A percentile compares a stretch with the other conserved stretches of the same genome.
Conservation (phyloP, 352 stramenopile species). For the Pythium rishiriense region DNA sequence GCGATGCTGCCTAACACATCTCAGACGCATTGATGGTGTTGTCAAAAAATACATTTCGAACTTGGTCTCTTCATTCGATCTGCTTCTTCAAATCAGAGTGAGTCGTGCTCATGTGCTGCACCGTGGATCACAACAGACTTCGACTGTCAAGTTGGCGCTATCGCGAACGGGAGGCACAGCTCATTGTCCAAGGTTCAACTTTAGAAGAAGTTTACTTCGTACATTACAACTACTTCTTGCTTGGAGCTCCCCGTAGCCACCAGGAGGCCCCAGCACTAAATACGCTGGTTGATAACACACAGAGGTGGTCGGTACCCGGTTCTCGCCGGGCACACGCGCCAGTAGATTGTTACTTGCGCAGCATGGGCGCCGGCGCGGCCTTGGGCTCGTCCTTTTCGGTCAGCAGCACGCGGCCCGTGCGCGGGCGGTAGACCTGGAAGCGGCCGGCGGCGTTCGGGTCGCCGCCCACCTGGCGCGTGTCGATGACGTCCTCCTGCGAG, state of each 20-base stretch:
- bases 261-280: conserved; percentile 6
- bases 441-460: conserved; percentile 18
- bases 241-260: neutral
- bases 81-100: too few species aligned
- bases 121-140: too few species aligned
- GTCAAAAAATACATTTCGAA: too few species aligned
- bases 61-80: too few species aligned
- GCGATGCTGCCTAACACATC: too few species aligned
- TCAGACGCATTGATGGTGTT: too few species aligned
- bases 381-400: conserved; percentile 5
- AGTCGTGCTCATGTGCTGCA: too few species aligned
- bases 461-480: conserved; percentile 15
- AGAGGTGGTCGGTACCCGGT: neutral
- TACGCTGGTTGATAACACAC: conserved; percentile 3
- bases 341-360: conserved; percentile 5
- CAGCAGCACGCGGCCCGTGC: conserved; percentile 11
- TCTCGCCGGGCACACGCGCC: neutral
- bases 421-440: conserved; percentile 10
- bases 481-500: conserved; percentile 5
- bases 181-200: neutral
- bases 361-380: conserved; percentile 7
- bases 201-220: neutral
- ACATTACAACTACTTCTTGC: conserved; percentile 2
- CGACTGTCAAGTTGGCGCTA: too few species aligned
- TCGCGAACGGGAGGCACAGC: neutral